Base-by-base conservation (phyloP, 2,329 filamentous ascomycete species). In the Falciphora oryzae region DNA sequence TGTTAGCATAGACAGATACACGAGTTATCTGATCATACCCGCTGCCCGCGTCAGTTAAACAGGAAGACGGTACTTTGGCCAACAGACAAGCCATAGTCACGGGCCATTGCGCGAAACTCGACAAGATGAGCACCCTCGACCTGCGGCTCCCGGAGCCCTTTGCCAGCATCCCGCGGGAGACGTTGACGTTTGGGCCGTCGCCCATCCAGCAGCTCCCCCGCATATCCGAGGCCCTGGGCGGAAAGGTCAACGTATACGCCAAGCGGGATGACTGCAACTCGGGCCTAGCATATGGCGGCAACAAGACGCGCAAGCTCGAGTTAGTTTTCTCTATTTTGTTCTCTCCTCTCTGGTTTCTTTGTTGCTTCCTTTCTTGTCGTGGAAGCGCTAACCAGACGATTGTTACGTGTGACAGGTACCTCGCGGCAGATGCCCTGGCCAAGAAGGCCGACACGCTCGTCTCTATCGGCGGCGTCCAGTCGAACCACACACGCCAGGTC, bases 221-320 rank as follows among this genome's bases (percentile, higher is more conserved):
- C 67, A 89, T 90, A 71, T 86, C 85, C 38, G 73, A 80, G 63
- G 85, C 84, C 29, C 81, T 90, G 6, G 82, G 84, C 61, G 81
- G 82, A 35, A 82, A 81, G 69, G 84, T 89, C 57, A 79, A 81
- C 27, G 82, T 91, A 67, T 91, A 86, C 72, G 88, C 89, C 63
- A 91, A 91, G 75, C 83, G 89, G 62, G 89, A 91, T 68, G 89
- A 91, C 75, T 85, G 86, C 71, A 89, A 89, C 75, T 89, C 86
- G 1, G 85, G 83, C 0, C 80, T 89, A 25, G 87, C 87, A 3
- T 89, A 82, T 70, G 88, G 88, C 53, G 88, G 87, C 63, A 90
- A 90, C 78, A 90, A 90, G 75, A 85, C 83, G 35, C 81, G 88
- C 65, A 90, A 90, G 74, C 80, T 90, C 2, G 88, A 91, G 79